Evolutionary conservation across 176 grass and related monocot genomes (phyloP).

Genomic region (Elymus sibiricus): DNA sequence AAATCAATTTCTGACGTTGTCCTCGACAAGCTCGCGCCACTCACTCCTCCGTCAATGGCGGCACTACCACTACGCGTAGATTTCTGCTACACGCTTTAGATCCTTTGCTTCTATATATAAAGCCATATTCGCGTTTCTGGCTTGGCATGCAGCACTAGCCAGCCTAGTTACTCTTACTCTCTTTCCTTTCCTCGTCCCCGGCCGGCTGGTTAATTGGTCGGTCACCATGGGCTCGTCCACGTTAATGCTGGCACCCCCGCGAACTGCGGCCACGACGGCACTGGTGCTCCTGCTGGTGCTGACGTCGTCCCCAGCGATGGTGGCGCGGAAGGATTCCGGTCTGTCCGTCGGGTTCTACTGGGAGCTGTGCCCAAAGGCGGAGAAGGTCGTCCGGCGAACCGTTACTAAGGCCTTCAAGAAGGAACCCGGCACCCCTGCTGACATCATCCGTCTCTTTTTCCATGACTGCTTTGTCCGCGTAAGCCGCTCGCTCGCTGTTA

Average conservation of each 20-base stretch:
- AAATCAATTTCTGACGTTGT: background rate
- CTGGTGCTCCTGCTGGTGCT: background rate
- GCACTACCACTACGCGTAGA: background rate
- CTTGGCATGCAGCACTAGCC: background rate
- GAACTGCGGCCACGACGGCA: background rate
- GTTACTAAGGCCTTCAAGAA: too few species aligned
- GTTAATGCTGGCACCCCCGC: background rate
- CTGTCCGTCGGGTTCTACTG: slow-evolving; percentile 27
- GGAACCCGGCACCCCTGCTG: slow-evolving; percentile 22
- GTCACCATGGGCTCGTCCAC: background rate
- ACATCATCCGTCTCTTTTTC: slow-evolving; percentile 36
- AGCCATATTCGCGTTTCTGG: background rate
- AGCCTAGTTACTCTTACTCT: background rate
- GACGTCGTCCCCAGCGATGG: background rate
- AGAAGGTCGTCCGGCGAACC: too few species aligned
- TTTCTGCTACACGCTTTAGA: background rate
- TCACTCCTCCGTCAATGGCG: background rate
- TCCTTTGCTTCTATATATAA: background rate
- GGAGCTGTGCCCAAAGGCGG: slow-evolving; percentile 16
- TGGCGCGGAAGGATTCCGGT: background rate
- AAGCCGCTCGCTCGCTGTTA: background rate
- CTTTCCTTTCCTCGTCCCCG: background rate
- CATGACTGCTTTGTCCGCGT: slow-evolving; percentile 39
- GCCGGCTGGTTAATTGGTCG: background rate
- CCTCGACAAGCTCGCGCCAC: slow-evolving; percentile 7